These are phyloP conservation scores for Quercus lobata DNA, from an alignment of 331 rosid species.

Conservation along the genomic window DNA sequence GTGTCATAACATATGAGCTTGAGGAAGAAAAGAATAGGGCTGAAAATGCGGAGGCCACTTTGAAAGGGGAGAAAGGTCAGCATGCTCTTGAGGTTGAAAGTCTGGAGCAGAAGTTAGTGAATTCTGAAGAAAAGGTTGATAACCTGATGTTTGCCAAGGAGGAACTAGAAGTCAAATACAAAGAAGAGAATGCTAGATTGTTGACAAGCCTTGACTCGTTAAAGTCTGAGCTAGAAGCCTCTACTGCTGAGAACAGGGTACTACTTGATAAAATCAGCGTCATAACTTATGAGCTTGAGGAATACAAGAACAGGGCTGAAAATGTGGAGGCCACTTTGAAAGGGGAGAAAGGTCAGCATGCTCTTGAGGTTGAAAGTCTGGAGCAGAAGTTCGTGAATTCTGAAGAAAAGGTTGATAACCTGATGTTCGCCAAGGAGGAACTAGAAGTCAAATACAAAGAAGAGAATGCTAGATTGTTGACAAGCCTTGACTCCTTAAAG, in stretches of 20 bases:
- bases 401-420: too few species aligned
- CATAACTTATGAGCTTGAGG: conserved; percentile 42
- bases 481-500: too few species aligned
- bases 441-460: conserved; percentile 34
- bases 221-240: conserved; percentile 55
- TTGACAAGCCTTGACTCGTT: conserved; percentile 47
- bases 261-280: conserved; percentile 49
- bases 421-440: too few species aligned
- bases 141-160: too few species aligned
- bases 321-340: conserved; percentile 29
- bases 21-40: conserved; percentile 43
- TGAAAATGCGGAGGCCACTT: conserved; percentile 31
- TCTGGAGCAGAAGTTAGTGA: too few species aligned
- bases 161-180: conserved; percentile 32
- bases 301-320: conserved; percentile 38
- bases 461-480: too few species aligned
- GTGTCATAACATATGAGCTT: conserved; percentile 35
- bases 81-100: conserved; percentile 26
- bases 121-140: too few species aligned
- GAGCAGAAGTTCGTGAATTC: too few species aligned
- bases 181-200: conserved; percentile 65
- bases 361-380: conserved; percentile 19
- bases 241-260: conserved; percentile 42
- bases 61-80: conserved; percentile 5
- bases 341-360: conserved; percentile 2